Evolutionary conservation across 768 basidiomycete species (phyloP).

Genomic region (Pleurotus citrinopileatus): DNA sequence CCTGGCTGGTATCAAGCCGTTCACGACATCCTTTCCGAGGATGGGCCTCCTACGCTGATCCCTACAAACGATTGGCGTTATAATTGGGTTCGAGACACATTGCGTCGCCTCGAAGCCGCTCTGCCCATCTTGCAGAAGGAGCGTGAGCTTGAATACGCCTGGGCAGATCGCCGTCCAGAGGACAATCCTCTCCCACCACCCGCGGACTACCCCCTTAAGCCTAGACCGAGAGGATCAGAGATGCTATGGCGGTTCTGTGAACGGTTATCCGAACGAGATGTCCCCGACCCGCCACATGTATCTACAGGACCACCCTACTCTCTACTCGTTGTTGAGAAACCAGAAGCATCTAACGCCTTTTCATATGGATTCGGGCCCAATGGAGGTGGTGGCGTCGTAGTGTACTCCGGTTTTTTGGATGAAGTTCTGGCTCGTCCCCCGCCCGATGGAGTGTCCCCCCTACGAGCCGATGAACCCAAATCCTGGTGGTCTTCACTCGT

Average conservation of each 20-base stretch:
- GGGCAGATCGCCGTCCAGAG: conserved; percentile 49
- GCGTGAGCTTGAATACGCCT: conserved; percentile 48
- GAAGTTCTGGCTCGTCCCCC: conserved; percentile 63
- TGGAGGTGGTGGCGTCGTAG: conserved; percentile 89
- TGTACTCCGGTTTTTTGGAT: conserved; percentile 92
- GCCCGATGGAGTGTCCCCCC: conserved; percentile 15
- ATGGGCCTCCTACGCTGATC: conserved; percentile 62
- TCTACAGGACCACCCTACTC: conserved; percentile 87
- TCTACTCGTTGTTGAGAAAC: conserved; percentile 83
- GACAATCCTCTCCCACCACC: conserved; percentile 75
- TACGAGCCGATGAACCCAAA: conserved; percentile 20
- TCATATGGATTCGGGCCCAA: conserved; percentile 94
- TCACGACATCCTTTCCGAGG: conserved; percentile 67
- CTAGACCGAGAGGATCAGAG: conserved; percentile 77
- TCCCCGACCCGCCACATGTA: conserved; percentile 45
- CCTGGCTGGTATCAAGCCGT: conserved; percentile 87
- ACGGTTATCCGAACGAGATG: conserved; percentile 41
- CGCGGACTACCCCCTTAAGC: conserved; percentile 75
- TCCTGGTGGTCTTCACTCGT: conserved; percentile 51
- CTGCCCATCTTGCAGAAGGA: conserved; percentile 69
- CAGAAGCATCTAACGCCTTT: conserved; percentile 86
- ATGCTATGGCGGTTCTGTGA: conserved; percentile 59
- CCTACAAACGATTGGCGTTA: conserved; percentile 86
- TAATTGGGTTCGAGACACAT: conserved; percentile 77
- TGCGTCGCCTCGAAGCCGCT: conserved; percentile 72